Evolutionary conservation across 108 stramenopile genomes (phyloP).

Genomic region (Pseudonitzschia multiseries): DNA sequence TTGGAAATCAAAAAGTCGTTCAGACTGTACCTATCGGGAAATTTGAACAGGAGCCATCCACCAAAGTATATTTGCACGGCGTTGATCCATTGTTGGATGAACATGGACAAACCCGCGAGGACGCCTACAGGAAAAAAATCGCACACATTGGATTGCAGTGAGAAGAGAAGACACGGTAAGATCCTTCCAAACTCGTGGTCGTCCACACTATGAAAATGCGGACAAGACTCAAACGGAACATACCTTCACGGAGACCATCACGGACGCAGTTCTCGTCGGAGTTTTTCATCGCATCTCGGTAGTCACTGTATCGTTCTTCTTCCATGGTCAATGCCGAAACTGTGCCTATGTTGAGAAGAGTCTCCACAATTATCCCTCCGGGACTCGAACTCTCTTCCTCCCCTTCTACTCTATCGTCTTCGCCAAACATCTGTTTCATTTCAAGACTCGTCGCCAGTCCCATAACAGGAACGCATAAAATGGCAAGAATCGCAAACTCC

Average conservation of each 20-base stretch:
- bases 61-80: conserved; percentile 77
- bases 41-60: conserved; percentile 60
- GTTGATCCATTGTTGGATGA: conserved; percentile 61
- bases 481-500: conserved; percentile 78
- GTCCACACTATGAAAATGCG: no score
- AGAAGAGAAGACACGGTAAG: no score
- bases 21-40: conserved; percentile 52
- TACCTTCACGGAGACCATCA: conserved; percentile 3
- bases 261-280: background rate
- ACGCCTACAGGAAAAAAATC: conserved; percentile 19
- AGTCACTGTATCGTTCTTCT: conserved; percentile 52
- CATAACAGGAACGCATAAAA: conserved; percentile 70
- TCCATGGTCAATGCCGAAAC: conserved; percentile 71
- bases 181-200: no score
- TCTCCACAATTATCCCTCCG: conserved; percentile 74
- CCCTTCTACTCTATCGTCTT: conserved; percentile 48
- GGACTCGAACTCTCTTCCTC: conserved; percentile 56
- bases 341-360: conserved; percentile 74
- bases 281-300: conserved; percentile 46
- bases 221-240: no score
- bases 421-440: conserved; percentile 60
- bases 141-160: no score
- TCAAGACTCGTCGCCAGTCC: conserved; percentile 74
- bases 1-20: conserved; percentile 73
- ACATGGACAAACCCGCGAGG: conserved; percentile 36